Base-by-base conservation (phyloP, 2,329 filamentous ascomycete species). In the Monosporascus ibericus region DNA sequence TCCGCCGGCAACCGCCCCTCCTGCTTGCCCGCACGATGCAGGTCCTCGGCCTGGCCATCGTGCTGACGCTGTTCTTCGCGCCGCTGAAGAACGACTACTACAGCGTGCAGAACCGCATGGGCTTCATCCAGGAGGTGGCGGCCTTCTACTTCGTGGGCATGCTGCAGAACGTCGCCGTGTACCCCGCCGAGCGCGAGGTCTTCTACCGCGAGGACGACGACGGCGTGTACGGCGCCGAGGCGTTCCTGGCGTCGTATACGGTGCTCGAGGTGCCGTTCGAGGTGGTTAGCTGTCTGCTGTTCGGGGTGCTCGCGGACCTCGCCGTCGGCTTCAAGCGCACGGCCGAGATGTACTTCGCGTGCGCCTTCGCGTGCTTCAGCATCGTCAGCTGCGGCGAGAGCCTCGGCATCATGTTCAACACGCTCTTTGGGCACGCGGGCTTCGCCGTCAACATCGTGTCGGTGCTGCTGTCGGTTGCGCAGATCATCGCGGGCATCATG, bases 351-450 rank as follows among this genome's bases (percentile, higher is more conserved):
- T 88, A 86, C 66, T 87, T 90, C 60, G 78, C 87, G 42, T 75
- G 79, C 49, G 76, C 81, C 2, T 88, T 86, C 68, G 82, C 85
- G 58, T 84, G 82, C 57, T 90, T 91, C 63, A 86, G 83, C 58
- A 81, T 91, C 51, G 85, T 89, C 17, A 85, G 75, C 50, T 90
- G 86, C 61, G 88, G 88, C 25, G 88, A 91, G 72, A 87, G 82
- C 50, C 63, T 91, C 1, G 87, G 88, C 1, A 90, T 92, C 63
- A 83, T 90, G 71, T 91, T 91, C 74, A 90, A 90, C 70, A 90
- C 87, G 0, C 70, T 91, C 8, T 88, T 90, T 65, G 68, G 66
- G 7, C 87, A 91, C 63, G 87, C 86, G 0, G 88, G 88, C 2
- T 91, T 91, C 65, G 86, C 87, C 0, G 81, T 91, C 53, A 90